Percentiles rank a stretch among this genome's conserved stretches.
phyloP scores from a whole-genome alignment of 2,329 filamentous ascomycete species.

The Microascus cirrosus region DNA sequence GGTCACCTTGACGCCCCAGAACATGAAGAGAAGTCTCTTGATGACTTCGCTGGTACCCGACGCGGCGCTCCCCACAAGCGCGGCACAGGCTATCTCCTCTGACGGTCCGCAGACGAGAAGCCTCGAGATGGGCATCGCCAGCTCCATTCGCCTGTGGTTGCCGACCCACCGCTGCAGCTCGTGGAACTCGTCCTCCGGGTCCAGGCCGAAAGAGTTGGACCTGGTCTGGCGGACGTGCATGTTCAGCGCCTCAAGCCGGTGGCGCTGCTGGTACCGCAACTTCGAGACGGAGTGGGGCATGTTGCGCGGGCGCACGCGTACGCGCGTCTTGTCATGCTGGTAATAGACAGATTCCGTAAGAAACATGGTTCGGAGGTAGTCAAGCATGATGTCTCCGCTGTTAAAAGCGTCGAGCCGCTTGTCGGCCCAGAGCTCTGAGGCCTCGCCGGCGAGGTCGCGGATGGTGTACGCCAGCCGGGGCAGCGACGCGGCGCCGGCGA shows the following conservation, averaged over 20 bases:
- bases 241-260: background rate
- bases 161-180: background rate
- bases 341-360: slow-evolving; percentile 33
- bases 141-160: background rate
- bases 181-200: background rate
- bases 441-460: slow-evolving; percentile 18
- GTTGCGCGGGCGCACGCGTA: slow-evolving; percentile 27
- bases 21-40: background rate
- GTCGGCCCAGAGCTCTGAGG: background rate
- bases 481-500: slow-evolving; percentile 33
- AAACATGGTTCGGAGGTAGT: slow-evolving; percentile 36
- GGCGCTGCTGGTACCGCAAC: background rate
- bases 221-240: background rate
- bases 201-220: background rate
- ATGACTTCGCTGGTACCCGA: background rate
- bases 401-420: background rate
- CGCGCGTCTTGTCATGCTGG: slow-evolving; percentile 28
- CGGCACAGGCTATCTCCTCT: slow-evolving; percentile 1
- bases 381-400: slow-evolving; percentile 12
- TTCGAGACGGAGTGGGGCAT: slow-evolving; percentile 14
- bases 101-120: background rate
- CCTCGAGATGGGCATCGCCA: background rate
- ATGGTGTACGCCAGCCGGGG: slow-evolving; percentile 19
- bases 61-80: background rate
- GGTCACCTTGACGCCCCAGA: background rate